Percentiles rank a stretch among this genome's conserved stretches.
These are phyloP conservation scores for Podila horticola DNA, from an alignment of 192 early-diverging fungal genomes.

Conservation along the genomic window DNA sequence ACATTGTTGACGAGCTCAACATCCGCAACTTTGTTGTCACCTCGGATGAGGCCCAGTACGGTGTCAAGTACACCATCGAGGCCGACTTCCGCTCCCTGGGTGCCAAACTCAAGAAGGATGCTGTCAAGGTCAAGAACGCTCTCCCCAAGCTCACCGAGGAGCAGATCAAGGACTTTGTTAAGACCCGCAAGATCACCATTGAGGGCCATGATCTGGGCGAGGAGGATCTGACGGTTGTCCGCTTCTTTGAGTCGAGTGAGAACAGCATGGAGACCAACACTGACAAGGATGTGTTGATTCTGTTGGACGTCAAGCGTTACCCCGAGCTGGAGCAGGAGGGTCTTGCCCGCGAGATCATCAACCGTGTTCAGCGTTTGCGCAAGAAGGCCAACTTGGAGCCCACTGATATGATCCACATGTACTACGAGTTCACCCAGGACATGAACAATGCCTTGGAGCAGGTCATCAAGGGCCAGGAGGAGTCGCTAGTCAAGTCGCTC, in stretches of 20 bases:
- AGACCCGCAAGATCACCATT: conserved; percentile 72
- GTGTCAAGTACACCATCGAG: conserved; percentile 92
- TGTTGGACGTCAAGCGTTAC: conserved; percentile 88
- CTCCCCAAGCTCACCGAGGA: conserved; percentile 77
- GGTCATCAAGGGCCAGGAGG: conserved; percentile 78
- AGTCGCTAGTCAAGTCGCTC: conserved; percentile 74
- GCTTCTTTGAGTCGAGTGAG: conserved; percentile 82
- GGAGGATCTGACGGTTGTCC: conserved; percentile 87
- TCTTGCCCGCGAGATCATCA: conserved; percentile 93
- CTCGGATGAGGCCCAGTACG: conserved; percentile 89
- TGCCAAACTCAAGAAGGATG: conserved; percentile 89
- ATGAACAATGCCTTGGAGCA: conserved; percentile 71
- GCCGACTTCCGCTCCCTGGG: conserved; percentile 93
- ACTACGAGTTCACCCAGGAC: conserved; percentile 82
- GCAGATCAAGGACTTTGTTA: conserved; percentile 85
- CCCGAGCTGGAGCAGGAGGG: conserved; percentile 89
- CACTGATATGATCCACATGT: conserved; percentile 89
- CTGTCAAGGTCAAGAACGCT: conserved; percentile 86
- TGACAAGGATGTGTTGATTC: conserved; percentile 86
- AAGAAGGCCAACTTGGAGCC: conserved; percentile 95
- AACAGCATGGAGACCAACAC: conserved; percentile 79
- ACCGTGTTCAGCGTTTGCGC: conserved; percentile 94
- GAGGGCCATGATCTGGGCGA: conserved; percentile 82
- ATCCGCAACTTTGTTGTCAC: conserved; percentile 89
- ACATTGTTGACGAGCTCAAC: conserved; percentile 95